Conservation (phyloP, 1,284 basidiomycete genomes). For the Ustilago esculenta region DNA sequence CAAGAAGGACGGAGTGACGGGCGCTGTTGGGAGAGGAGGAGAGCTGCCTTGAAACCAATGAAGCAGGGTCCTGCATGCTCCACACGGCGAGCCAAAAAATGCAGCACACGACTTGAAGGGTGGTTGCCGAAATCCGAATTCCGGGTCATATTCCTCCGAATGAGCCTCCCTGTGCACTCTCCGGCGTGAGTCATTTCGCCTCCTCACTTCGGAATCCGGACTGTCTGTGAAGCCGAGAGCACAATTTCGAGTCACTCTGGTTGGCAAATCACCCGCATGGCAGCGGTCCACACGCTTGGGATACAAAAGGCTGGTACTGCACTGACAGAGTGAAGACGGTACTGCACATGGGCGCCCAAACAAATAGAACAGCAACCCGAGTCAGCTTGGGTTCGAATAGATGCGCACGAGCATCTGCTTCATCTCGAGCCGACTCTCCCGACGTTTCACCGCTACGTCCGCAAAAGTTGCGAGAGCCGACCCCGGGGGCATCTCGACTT, state of each 20-base stretch:
- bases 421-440: conserved; percentile 40
- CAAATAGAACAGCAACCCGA: neutral
- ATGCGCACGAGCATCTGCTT: conserved; percentile 44
- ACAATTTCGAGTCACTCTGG: no score
- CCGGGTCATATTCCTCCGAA: neutral
- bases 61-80: no score
- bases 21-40: no score
- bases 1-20: neutral
- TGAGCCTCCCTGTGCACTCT: neutral
- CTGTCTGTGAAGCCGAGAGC: no score
- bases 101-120: no score
- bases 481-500: conserved; percentile 37
- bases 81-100: neutral
- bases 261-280: no score
- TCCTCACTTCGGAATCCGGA: neutral
- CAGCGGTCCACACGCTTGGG: no score
- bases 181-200: conserved; percentile 1
- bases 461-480: conserved; percentile 48
- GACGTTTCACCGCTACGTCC: conserved; percentile 29
- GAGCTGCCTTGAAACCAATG: no score
- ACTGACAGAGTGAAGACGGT: no score
- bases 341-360: no score
- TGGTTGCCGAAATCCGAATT: conserved; percentile 3
- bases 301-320: no score
- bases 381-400: conserved; percentile 35